phyloP scores from a whole-genome alignment of 1,139 yeast species.

The Hyphopichia fennica region DNA sequence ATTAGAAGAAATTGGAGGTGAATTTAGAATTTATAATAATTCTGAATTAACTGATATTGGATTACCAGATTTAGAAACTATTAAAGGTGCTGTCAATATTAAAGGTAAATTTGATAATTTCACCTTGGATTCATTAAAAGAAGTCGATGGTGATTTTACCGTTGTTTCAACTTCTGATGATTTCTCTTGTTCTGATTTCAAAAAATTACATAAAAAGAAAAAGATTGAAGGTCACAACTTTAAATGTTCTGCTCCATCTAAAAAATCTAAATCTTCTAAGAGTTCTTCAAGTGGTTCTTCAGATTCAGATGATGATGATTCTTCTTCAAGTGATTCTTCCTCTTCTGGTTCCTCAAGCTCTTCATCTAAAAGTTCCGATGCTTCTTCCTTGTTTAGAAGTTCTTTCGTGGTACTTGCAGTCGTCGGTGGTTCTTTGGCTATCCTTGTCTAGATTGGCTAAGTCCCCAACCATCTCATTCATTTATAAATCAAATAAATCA shows the following conservation, averaged over 20 bases:
- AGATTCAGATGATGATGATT: slow-evolving; percentile 4
- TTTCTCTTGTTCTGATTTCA: slow-evolving; percentile 38
- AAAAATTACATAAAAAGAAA: slow-evolving; percentile 29
- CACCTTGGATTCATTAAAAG: slow-evolving; percentile 35
- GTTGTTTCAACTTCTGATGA: slow-evolving; percentile 38
- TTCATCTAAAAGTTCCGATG: slow-evolving; percentile 15
- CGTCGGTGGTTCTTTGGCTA: slow-evolving; percentile 21
- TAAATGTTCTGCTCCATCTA: slow-evolving; percentile 39
- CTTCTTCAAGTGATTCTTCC: slow-evolving; percentile 8
- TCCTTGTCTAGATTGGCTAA: slow-evolving; percentile 13
- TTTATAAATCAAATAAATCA: too few species aligned
- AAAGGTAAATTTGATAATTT: slow-evolving; percentile 42
- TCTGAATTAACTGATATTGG: slow-evolving; percentile 37
- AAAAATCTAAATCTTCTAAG: slow-evolving; percentile 17
- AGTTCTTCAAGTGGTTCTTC: slow-evolving; percentile 8
- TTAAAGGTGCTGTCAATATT: slow-evolving; percentile 47
- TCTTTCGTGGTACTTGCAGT: slow-evolving; percentile 16
- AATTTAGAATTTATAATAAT: slow-evolving; percentile 45
- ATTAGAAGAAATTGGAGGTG: slow-evolving; percentile 43
- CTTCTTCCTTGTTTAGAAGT: slow-evolving; percentile 14
- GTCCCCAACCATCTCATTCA: neutral
- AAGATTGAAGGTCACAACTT: slow-evolving; percentile 48
- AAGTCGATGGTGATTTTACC: slow-evolving; percentile 46
- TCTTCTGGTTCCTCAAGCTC: slow-evolving; percentile 10
- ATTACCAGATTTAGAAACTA: slow-evolving; percentile 30